A percentile compares a stretch with the other conserved stretches of the same genome.
These are phyloP conservation scores for Grosmannia serpens DNA, from an alignment of 2,329 filamentous ascomycete species.

Conservation along the genomic window DNA sequence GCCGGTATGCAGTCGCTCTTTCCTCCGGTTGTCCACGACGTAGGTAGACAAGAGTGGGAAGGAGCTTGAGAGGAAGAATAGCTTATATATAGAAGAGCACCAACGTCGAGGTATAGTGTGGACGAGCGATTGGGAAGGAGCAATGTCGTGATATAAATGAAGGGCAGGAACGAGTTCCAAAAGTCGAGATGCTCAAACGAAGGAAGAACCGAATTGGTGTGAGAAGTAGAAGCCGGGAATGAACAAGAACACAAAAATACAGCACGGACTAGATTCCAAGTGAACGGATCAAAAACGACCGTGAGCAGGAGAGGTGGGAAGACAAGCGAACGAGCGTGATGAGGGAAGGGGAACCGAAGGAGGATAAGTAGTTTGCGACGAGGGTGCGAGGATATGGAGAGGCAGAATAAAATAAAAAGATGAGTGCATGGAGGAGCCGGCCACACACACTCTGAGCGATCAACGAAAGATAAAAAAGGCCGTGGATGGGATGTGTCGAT, in stretches of 20 bases:
- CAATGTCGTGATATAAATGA: conserved; percentile 23
- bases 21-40: conserved; percentile 1
- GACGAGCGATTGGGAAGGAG: conserved; percentile 4
- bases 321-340: conserved; percentile 22
- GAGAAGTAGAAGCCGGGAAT: conserved; percentile 17
- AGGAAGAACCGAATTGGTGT: conserved; percentile 16
- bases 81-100: background rate
- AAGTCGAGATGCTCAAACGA: conserved; percentile 33
- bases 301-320: conserved; percentile 24
- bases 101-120: background rate
- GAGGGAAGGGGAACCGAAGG: conserved; percentile 29
- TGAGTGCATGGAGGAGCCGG: background rate
- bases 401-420: conserved; percentile 5
- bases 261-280: conserved; percentile 24
- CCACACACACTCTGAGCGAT: conserved; percentile 22
- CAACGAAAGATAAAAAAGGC: conserved; percentile 23
- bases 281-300: conserved; percentile 38
- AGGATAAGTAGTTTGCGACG: conserved; percentile 33
- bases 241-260: conserved; percentile 21
- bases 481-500: conserved; percentile 19
- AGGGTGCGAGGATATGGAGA: conserved; percentile 2
- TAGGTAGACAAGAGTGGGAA: background rate
- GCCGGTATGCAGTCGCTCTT: conserved; percentile 7
- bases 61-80: background rate
- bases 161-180: conserved; percentile 32